Conservation (phyloP, 257 asterid species). For the Marsdenia floribunda region DNA sequence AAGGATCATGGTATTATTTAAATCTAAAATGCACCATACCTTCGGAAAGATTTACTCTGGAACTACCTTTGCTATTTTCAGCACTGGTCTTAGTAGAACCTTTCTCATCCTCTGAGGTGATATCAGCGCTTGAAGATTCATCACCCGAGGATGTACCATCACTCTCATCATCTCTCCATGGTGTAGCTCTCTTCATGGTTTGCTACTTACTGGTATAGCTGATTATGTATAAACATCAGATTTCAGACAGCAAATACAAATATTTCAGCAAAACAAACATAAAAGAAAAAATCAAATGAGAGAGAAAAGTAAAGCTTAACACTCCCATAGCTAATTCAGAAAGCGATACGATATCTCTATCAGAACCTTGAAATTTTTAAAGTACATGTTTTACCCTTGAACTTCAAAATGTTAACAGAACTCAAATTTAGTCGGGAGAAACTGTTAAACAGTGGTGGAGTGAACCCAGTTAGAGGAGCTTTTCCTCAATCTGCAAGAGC, state of each 20-base stretch:
- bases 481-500: slow-evolving; percentile 28
- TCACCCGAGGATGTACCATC: slow-evolving; percentile 20
- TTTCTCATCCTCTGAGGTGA: slow-evolving; percentile 5
- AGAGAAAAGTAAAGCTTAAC: background rate
- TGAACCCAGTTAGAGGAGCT: slow-evolving; percentile 36
- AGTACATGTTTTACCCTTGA: no score
- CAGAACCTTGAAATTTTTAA: background rate
- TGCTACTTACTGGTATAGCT: background rate
- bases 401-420: slow-evolving; percentile 11
- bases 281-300: background rate
- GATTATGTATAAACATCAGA: background rate
- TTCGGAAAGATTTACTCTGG: slow-evolving; percentile 40
- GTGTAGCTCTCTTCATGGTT: slow-evolving; percentile 27
- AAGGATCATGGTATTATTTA: background rate
- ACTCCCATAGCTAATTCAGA: background rate
- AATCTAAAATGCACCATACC: slow-evolving; percentile 22
- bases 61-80: background rate
- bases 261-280: background rate
- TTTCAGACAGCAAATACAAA: background rate
- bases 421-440: slow-evolving; percentile 36
- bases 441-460: slow-evolving; percentile 29
- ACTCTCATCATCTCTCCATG: slow-evolving; percentile 25
- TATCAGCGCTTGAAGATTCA: slow-evolving; percentile 23
- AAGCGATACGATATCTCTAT: background rate
- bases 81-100: background rate